Base-by-base conservation (phyloP, 805 yeast species). In the Pichia manshurica region DNA sequence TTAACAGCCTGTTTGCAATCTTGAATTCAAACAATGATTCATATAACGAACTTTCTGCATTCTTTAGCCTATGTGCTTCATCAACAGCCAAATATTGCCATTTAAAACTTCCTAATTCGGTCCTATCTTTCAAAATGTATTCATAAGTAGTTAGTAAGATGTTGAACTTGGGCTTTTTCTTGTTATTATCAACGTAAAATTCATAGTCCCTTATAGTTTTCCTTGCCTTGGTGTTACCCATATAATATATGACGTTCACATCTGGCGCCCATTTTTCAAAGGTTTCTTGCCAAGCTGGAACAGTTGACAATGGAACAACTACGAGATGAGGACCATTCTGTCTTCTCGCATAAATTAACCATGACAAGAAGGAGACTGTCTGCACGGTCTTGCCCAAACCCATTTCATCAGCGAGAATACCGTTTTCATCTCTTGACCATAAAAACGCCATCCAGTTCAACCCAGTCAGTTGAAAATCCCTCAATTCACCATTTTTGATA, bases 241-340 rank as follows among this genome's bases (percentile, higher is more conserved):
- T 75, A 62, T 91, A 93, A 60, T 87, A 88, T 52, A 93, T 80
- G 66, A 91, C 88, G 63, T 95, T 93, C 51, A 93, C 73, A 62
- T 90, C 98, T 2, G 99, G 98, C 0, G 99, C 78, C 99, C 99
- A 93, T 60, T 82, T 79, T 58, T 93, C 98, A 66, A 93, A 87
- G 3, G 99, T 93, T 63, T 93, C 99, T 69, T 93, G 98, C 99
- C 99, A 93, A 0, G 99, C 96, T 3, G 98, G 96, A 47, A 93
- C 81, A 0, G 99, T 93, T 2, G 96, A 86, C 48, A 93, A 70
- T 0, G 99, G 99, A 7, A 93, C 99, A 28, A 93, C 99, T 17
- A 93, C 93, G 39, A 93, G 63, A 65, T 91, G 97, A 2, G 99
- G 99, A 7, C 99, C 99, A 66, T 90, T 87, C 62, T 93, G 99